Evolutionary conservation across 768 basidiomycete genomes (phyloP).

Genomic region (Termitomyces sp.): DNA sequence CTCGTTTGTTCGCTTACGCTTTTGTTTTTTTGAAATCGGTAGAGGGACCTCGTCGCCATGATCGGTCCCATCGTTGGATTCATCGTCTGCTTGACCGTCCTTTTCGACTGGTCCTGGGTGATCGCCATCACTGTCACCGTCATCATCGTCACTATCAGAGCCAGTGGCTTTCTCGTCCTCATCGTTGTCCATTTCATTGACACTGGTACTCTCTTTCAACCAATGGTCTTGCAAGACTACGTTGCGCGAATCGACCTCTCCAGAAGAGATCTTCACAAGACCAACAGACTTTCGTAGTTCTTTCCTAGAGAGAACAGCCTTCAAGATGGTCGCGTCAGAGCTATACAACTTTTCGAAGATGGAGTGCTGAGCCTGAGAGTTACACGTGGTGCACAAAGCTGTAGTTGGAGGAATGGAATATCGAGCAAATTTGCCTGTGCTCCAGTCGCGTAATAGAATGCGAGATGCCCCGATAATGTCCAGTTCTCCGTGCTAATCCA

Average conservation of each 20-base stretch:
- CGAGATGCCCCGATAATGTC: conserved; percentile 75
- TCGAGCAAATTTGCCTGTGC: conserved; percentile 61
- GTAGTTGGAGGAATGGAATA: conserved; percentile 55
- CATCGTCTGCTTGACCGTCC: conserved; percentile 33
- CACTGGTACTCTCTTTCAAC: conserved; percentile 12
- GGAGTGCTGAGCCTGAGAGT: conserved; percentile 2
- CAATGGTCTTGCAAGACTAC: conserved; percentile 35
- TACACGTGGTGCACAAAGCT: conserved; percentile 7
- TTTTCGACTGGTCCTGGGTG: conserved; percentile 31
- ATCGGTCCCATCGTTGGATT: conserved; percentile 26
- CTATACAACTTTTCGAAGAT: conserved; percentile 28
- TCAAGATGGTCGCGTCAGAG: conserved; percentile 46
- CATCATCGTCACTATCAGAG: conserved; percentile 28
- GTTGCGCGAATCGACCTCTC: conserved; percentile 31
- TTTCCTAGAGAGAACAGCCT: conserved; percentile 45
- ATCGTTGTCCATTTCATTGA: conserved; percentile 14
- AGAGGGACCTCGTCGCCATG: conserved; percentile 33
- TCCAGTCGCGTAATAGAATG: conserved; percentile 83
- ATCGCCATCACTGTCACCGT: conserved; percentile 29
- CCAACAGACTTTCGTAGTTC: conserved; percentile 60
- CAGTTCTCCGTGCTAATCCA: conserved; percentile 55
- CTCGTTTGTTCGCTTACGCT: conserved; percentile 36
- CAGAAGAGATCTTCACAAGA: conserved; percentile 45
- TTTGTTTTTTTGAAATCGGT: conserved; percentile 33
- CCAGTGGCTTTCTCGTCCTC: conserved; percentile 28